A percentile compares a stretch with the other conserved stretches of the same genome.
These are phyloP conservation scores for Avena eriantha DNA, from an alignment of 176 grass and related monocot species.

Conservation along the genomic window DNA sequence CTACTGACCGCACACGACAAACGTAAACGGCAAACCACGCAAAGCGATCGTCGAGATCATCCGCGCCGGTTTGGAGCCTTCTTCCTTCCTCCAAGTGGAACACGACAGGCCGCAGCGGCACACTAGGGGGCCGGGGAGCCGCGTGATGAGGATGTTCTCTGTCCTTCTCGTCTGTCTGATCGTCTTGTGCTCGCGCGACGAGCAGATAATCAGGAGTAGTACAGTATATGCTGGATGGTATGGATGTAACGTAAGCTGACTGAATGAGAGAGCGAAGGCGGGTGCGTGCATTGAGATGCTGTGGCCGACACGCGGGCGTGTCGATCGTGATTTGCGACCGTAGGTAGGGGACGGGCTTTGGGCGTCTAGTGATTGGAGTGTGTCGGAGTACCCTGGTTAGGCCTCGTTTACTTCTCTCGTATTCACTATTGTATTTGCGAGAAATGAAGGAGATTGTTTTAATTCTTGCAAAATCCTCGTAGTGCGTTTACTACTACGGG, in stretches of 20 bases:
- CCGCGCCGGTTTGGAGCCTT: background rate
- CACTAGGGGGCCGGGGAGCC: background rate
- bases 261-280: too few relatives aligned
- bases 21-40: constrained; percentile 53
- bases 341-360: background rate
- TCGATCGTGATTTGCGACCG: background rate
- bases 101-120: background rate
- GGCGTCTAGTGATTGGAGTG: background rate
- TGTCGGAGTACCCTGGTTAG: too few relatives aligned
- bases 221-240: background rate
- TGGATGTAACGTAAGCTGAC: background rate
- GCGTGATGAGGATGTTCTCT: background rate
- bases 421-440: too few relatives aligned
- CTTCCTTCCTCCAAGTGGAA: background rate
- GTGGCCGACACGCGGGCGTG: background rate
- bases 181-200: background rate
- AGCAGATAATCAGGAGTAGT: background rate
- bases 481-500: too few relatives aligned
- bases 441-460: too few relatives aligned
- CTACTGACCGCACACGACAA: constrained; percentile 36
- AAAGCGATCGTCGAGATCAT: constrained; percentile 16
- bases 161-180: background rate
- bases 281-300: background rate
- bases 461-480: too few relatives aligned
- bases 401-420: too few relatives aligned